Evolutionary conservation across 331 rosid genomes (phyloP).

Genomic region (Ulmus americana): DNA sequence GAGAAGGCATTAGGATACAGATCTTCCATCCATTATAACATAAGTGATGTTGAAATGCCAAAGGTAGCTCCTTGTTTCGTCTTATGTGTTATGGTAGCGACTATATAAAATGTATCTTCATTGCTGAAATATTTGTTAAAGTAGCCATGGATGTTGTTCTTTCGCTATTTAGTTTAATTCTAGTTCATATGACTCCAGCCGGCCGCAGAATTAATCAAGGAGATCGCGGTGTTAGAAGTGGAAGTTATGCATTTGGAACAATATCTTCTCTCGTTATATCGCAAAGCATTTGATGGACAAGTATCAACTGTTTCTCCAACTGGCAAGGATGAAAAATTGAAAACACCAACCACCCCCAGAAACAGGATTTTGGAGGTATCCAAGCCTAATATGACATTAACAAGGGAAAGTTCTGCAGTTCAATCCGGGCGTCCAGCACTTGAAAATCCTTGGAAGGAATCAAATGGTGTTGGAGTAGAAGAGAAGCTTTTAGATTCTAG

Average conservation of each 20-base stretch:
- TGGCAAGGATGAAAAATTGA: conserved; percentile 40
- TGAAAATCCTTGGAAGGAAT: conserved; percentile 34
- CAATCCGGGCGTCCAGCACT: conserved; percentile 37
- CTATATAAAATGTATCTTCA: background rate
- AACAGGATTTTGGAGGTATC: conserved; percentile 31
- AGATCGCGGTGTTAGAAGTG: conserved; percentile 65
- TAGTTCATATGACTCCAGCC: conserved; percentile 50
- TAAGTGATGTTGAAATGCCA: conserved; percentile 40
- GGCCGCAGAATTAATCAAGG: conserved; percentile 75
- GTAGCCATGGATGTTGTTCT: background rate
- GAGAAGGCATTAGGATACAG: conserved; percentile 72
- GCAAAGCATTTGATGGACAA: conserved; percentile 79
- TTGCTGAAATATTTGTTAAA: background rate
- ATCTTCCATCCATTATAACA: conserved; percentile 41
- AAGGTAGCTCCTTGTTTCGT: conserved; percentile 47
- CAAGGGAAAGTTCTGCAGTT: conserved; percentile 38
- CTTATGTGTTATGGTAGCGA: background rate
- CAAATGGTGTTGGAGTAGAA: conserved; percentile 32
- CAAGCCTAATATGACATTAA: conserved; percentile 29
- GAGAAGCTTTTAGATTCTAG: conserved; percentile 55
- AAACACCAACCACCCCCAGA: conserved; percentile 34
- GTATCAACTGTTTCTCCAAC: conserved; percentile 45
- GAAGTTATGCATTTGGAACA: conserved; percentile 84
- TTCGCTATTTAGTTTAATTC: background rate
- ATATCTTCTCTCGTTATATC: conserved; percentile 74